A percentile compares a stretch with the other conserved stretches of the same genome.
Evolutionary conservation across 1,284 basidiomycete genomes (phyloP).

Genomic region (Stereum hirsutum): DNA sequence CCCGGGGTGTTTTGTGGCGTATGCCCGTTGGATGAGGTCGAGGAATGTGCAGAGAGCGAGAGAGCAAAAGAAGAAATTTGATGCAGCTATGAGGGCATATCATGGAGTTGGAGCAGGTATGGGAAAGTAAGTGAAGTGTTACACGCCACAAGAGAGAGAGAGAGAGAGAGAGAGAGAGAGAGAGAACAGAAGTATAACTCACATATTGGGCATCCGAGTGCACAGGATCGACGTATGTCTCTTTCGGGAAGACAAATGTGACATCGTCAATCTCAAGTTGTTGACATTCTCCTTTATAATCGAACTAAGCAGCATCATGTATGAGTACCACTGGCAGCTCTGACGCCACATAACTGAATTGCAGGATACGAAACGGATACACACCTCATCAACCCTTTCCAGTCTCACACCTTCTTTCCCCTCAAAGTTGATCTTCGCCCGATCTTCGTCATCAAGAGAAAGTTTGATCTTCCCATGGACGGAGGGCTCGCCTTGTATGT

Average conservation of each 20-base stretch:
- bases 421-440: slow-evolving; percentile 33
- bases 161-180: too few relatives aligned
- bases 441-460: slow-evolving; percentile 40
- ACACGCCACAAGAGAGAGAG: not conserved
- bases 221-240: slow-evolving; percentile 35
- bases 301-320: slow-evolving; percentile 9
- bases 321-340: not conserved
- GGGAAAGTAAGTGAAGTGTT: not conserved
- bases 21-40: not conserved
- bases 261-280: slow-evolving; percentile 34
- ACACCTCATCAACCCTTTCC: slow-evolving; percentile 20
- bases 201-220: slow-evolving; percentile 30
- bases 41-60: slow-evolving; percentile 22
- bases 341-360: not conserved
- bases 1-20: slow-evolving; percentile 40
- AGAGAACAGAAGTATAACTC: slow-evolving; percentile 11
- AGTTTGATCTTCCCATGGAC: slow-evolving; percentile 52
- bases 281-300: slow-evolving; percentile 21
- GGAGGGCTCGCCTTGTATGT: slow-evolving; percentile 40
- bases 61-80: slow-evolving; percentile 58
- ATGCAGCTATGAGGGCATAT: slow-evolving; percentile 31
- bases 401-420: slow-evolving; percentile 31
- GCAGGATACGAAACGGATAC: not conserved
- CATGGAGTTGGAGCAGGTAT: slow-evolving; percentile 3
- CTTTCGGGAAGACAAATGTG: slow-evolving; percentile 31